These are phyloP conservation scores for Schizochytrium sp. DNA, from an alignment of 108 stramenopile species.

Conservation along the genomic window DNA sequence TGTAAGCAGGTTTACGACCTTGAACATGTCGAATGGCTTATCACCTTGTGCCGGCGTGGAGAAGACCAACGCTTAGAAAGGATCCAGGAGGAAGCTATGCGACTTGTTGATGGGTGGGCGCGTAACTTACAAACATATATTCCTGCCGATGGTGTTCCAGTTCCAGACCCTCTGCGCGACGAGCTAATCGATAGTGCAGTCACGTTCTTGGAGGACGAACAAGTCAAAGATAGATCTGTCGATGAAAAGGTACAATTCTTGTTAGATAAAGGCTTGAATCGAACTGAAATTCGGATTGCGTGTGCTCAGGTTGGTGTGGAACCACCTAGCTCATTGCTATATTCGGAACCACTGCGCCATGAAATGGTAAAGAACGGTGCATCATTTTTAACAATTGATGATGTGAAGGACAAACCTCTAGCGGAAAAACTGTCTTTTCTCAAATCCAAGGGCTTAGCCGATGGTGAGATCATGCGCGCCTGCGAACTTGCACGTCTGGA, in stretches of 20 bases:
- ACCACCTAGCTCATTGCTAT: constrained; percentile 25
- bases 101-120: constrained; percentile 32
- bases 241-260: constrained; percentile 31
- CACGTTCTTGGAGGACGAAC: constrained; percentile 42
- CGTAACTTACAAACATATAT: constrained; percentile 7
- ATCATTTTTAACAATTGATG: not conserved
- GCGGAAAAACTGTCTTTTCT: constrained; percentile 11
- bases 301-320: constrained; percentile 57
- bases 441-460: constrained; percentile 11
- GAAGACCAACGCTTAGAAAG: constrained; percentile 1
- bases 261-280: constrained; percentile 26
- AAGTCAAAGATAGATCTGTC: constrained; percentile 21
- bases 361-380: constrained; percentile 37
- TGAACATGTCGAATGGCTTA: constrained; percentile 39
- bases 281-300: constrained; percentile 50
- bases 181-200: constrained; percentile 55
- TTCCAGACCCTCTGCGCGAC: constrained; percentile 15
- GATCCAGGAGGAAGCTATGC: constrained; percentile 50
- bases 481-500: not conserved
- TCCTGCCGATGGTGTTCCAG: constrained; percentile 11
- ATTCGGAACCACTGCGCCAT: not conserved
- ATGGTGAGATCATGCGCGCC: constrained; percentile 25
- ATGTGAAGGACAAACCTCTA: not conserved
- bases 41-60: not conserved
- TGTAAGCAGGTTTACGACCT: not conserved